phyloP scores from a whole-genome alignment of 345 rosid genomes.

The Schrenkiella parvula region DNA sequence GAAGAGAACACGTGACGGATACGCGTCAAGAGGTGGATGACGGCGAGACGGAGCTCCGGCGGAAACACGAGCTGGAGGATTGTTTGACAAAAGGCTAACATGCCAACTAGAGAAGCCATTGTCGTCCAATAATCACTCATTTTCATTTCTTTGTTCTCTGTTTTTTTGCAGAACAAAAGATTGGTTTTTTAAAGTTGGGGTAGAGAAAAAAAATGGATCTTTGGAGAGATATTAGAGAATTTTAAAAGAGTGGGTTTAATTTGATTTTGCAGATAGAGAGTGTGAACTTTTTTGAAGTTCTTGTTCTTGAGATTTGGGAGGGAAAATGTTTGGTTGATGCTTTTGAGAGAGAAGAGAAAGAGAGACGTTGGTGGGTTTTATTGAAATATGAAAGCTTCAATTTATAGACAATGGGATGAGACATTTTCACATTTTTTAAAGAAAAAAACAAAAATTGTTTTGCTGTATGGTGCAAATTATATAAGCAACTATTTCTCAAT shows the following conservation, averaged over 20 bases:
- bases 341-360: conserved; percentile 16
- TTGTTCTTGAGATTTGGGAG: conserved; percentile 27
- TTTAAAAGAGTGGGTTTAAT: neutral
- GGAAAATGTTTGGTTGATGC: conserved; percentile 7
- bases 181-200: neutral
- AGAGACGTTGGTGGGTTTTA: conserved; percentile 18
- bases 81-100: conserved; percentile 76
- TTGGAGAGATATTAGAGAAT: neutral
- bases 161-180: neutral
- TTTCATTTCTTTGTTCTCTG: neutral
- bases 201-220: neutral
- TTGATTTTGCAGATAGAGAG: neutral
- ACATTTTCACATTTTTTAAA: neutral
- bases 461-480: conserved; percentile 4
- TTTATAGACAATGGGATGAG: conserved; percentile 19
- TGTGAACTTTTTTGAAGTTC: neutral
- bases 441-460: neutral
- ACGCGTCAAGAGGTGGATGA: conserved; percentile 48
- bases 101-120: conserved; percentile 67
- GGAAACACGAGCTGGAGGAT: conserved; percentile 66
- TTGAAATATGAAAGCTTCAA: conserved; percentile 1
- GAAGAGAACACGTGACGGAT: conserved; percentile 52
- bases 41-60: conserved; percentile 73
- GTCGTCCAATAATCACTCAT: conserved; percentile 85
- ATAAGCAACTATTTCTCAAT: conserved; percentile 12